A percentile compares a stretch with the other conserved stretches of the same genome.
phyloP scores from a whole-genome alignment of 2,329 filamentous ascomycete genomes.

The Cladosporium oxysporum region DNA sequence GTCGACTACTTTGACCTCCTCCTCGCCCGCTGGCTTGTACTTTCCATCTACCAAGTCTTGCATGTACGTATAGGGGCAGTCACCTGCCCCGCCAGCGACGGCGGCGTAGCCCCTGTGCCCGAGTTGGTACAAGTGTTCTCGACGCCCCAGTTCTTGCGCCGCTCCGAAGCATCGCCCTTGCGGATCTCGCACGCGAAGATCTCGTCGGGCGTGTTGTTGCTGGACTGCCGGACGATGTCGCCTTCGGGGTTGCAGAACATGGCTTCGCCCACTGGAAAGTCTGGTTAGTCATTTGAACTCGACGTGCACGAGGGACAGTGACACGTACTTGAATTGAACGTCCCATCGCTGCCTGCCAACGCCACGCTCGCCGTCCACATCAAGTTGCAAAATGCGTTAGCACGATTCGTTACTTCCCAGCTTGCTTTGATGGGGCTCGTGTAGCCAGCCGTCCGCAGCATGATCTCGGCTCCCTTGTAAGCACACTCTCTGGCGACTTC shows the following conservation, averaged over 20 bases:
- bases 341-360: constrained; percentile 33
- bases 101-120: constrained; percentile 31
- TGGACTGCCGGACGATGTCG: constrained; percentile 24
- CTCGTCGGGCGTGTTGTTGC: constrained; percentile 29
- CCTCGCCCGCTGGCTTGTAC: constrained; percentile 30
- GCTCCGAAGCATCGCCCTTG: constrained; percentile 28
- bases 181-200: constrained; percentile 33
- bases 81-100: constrained; percentile 29
- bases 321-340: constrained; percentile 27
- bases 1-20: constrained; percentile 29
- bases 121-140: constrained; percentile 33
- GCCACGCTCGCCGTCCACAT: constrained; percentile 33
- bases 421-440: constrained; percentile 30
- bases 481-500: constrained; percentile 35
- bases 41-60: constrained; percentile 28
- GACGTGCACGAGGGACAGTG: neutral
- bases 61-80: constrained; percentile 35
- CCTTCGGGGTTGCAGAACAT: constrained; percentile 33
- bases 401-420: constrained; percentile 33
- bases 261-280: constrained; percentile 28
- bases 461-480: constrained; percentile 32
- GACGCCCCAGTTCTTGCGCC: constrained; percentile 29
- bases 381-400: constrained; percentile 31
- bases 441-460: constrained; percentile 32
- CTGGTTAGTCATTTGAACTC: neutral